Evolutionary conservation across 164 flowering plant genomes (phyloP).

Genomic region (Tinospora cordifolia): DNA sequence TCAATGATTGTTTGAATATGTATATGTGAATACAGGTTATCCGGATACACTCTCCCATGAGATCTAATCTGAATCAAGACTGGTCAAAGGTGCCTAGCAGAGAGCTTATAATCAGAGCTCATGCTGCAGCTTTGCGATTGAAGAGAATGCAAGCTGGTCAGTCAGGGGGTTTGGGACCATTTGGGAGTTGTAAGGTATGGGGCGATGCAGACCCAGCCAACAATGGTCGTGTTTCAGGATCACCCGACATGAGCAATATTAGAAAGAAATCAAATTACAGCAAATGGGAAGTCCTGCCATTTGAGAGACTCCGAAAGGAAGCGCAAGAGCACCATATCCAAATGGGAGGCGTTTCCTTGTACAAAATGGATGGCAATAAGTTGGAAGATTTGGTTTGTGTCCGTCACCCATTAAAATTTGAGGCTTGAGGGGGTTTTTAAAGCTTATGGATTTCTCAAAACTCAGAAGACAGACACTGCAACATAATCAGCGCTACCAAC

Average conservation of each 20-base stretch:
- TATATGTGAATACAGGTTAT: slow-evolving; percentile 51
- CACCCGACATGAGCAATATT: slow-evolving; percentile 73
- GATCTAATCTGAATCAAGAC: slow-evolving; percentile 63
- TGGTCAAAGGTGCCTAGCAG: too few species aligned
- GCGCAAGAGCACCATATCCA: too few species aligned
- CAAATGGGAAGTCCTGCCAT: too few species aligned
- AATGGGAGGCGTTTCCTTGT: too few species aligned
- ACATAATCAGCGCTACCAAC: too few species aligned
- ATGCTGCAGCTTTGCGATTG: slow-evolving; percentile 41
- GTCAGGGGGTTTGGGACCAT: slow-evolving; percentile 49
- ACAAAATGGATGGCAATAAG: too few species aligned
- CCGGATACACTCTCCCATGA: slow-evolving; percentile 95
- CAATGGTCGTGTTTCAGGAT: slow-evolving; percentile 68
- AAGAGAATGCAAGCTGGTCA: slow-evolving; percentile 50
- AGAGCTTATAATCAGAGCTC: slow-evolving; percentile 54
- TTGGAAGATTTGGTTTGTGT: too few species aligned
- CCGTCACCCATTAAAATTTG: too few species aligned
- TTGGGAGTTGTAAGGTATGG: slow-evolving; percentile 92
- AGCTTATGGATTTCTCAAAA: not conserved
- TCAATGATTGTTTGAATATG: too few species aligned
- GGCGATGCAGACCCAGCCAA: slow-evolving; percentile 41
- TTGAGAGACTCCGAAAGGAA: too few species aligned
- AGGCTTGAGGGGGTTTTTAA: not conserved
- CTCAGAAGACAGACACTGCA: not conserved
- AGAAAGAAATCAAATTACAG: too few species aligned